Evolutionary conservation across 768 basidiomycete genomes (phyloP).

Genomic region (Mycena floridula): DNA sequence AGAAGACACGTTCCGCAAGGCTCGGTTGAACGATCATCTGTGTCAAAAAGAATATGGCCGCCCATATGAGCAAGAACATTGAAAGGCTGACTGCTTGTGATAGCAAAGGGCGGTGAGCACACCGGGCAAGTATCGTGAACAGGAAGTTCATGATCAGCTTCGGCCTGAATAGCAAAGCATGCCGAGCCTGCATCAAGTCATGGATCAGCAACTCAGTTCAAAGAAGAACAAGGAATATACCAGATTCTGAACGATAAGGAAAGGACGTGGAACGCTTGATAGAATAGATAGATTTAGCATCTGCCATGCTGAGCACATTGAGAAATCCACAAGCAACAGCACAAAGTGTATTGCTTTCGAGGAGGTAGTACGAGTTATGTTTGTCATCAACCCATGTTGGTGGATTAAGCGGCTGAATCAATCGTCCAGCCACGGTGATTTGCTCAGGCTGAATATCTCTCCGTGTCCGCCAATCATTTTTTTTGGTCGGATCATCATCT

Average conservation of each 20-base stretch:
- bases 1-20: conserved; percentile 1
- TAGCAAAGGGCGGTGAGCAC: conserved; percentile 7
- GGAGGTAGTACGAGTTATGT: conserved; percentile 14
- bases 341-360: conserved; percentile 17
- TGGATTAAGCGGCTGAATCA: conserved; percentile 21
- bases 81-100: conserved; percentile 11
- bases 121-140: conserved; percentile 6
- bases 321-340: conserved; percentile 14
- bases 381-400: conserved; percentile 5
- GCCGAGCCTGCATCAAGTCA: background rate
- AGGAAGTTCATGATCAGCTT: background rate
- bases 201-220: too few species aligned
- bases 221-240: too few species aligned
- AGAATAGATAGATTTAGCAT: conserved; percentile 7
- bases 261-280: too few species aligned
- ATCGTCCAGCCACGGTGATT: conserved; percentile 9
- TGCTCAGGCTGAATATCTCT: conserved; percentile 3
- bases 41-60: conserved; percentile 20
- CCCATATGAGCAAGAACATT: conserved; percentile 20
- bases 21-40: background rate
- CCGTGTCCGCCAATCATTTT: conserved; percentile 21
- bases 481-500: conserved; percentile 11
- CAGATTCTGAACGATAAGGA: too few species aligned
- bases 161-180: background rate
- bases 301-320: too few species aligned